These are phyloP conservation scores for Linnemannia schmuckeri DNA, from an alignment of 192 early-diverging fungal species.

Conservation along the genomic window DNA sequence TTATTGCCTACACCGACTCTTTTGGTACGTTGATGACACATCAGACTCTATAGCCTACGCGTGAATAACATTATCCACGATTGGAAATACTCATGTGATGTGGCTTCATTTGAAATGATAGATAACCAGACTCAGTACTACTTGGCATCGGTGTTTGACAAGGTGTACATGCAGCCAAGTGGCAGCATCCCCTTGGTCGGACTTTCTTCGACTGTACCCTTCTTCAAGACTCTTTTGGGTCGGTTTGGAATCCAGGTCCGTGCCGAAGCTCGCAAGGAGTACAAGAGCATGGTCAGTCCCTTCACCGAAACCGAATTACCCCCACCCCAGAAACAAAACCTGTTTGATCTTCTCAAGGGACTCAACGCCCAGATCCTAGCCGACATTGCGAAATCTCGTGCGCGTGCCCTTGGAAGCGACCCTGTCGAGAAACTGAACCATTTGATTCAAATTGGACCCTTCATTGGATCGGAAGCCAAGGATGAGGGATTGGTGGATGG, in stretches of 20 bases:
- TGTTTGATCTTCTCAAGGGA: constrained; percentile 60
- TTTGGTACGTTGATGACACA: constrained; percentile 55
- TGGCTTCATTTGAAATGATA: constrained; percentile 10
- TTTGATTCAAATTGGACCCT: constrained; percentile 69
- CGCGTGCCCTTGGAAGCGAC: constrained; percentile 36
- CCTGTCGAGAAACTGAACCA: constrained; percentile 58
- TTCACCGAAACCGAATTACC: constrained; percentile 68
- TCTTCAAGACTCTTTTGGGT: constrained; percentile 71
- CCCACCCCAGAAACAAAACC: constrained; percentile 69
- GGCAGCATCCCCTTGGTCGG: constrained; percentile 73
- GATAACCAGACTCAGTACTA: constrained; percentile 75
- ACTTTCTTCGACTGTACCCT: constrained; percentile 61
- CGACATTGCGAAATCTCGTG: constrained; percentile 64
- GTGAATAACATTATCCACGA: too few species aligned
- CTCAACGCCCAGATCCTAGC: constrained; percentile 67
- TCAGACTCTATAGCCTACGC: too few species aligned
- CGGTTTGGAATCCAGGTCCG: constrained; percentile 67
- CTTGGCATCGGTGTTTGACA: constrained; percentile 74
- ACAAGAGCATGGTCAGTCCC: constrained; percentile 67
- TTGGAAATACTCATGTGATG: too few species aligned
- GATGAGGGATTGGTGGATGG: constrained; percentile 67
- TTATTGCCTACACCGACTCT: constrained; percentile 75
- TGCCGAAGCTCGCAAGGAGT: constrained; percentile 69
- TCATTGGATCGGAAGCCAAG: constrained; percentile 64
- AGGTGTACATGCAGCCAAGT: constrained; percentile 72